Conservation (phyloP, 176 grass and related monocot genomes). For the Tillandsia leiboldiana region DNA sequence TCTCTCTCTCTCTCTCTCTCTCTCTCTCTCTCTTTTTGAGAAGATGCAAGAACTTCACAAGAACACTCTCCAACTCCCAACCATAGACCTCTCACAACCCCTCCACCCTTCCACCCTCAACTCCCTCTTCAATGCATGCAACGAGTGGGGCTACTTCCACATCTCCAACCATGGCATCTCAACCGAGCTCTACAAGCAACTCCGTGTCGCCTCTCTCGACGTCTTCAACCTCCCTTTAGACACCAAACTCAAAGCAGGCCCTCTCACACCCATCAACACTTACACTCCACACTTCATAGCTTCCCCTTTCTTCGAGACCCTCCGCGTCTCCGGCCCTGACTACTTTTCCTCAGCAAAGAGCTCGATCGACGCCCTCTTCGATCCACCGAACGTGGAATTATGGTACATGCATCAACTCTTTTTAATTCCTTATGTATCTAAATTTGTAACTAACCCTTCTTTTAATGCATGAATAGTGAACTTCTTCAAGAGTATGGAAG, state of each 20-base stretch:
- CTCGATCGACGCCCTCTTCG: conserved; percentile 1
- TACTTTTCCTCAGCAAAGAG: conserved; percentile 2
- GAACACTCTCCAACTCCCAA: conserved; percentile 2
- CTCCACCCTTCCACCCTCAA: not conserved
- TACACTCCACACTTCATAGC: conserved; percentile 15
- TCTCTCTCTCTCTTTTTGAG: not conserved
- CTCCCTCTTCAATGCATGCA: conserved; percentile 8
- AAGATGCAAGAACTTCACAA: not conserved
- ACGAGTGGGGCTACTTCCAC: conserved; percentile 6
- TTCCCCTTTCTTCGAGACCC: conserved; percentile 11
- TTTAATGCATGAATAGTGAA: not conserved
- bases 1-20: not conserved
- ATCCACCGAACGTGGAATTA: not conserved
- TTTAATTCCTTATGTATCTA: not conserved
- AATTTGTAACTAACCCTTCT: not conserved
- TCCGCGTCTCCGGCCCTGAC: conserved; percentile 9
- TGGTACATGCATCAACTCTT: not conserved
- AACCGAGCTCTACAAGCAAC: not conserved
- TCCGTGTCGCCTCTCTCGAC: not conserved
- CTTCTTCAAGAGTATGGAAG: conserved; percentile 2
- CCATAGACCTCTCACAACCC: conserved; percentile 1
- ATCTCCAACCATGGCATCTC: conserved; percentile 15
- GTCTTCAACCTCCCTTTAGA: conserved; percentile 10
- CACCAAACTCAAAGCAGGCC: conserved; percentile 6
- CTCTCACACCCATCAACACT: not conserved